Conservation (phyloP, 108 stramenopile genomes). For the Skeletonema grethae region DNA sequence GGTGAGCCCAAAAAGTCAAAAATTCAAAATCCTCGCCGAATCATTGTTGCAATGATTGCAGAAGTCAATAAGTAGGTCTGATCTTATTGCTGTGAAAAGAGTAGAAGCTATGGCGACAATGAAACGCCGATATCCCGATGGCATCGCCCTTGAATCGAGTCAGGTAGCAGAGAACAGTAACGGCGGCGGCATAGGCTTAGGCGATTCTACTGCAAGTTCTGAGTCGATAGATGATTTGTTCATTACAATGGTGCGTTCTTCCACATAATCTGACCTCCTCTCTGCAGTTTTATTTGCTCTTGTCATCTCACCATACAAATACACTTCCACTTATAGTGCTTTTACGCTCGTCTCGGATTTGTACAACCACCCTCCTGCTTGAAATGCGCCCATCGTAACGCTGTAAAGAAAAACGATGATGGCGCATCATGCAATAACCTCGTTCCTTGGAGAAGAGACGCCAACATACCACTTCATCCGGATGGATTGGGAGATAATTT, state of each 20-base stretch:
- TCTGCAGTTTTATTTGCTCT: neutral
- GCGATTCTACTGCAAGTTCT: neutral
- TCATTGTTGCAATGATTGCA: too few relatives aligned
- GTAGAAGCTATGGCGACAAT: constrained; percentile 9
- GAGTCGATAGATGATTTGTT: constrained; percentile 26
- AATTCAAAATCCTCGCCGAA: too few relatives aligned
- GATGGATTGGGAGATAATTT: constrained; percentile 57
- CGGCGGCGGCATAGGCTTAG: neutral
- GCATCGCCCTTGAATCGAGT: constrained; percentile 13
- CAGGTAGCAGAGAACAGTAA: neutral
- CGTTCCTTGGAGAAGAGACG: constrained; percentile 66
- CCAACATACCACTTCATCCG: constrained; percentile 64
- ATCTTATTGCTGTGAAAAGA: too few relatives aligned
- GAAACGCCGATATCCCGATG: constrained; percentile 18
- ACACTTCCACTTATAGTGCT: constrained; percentile 42
- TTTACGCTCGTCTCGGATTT: constrained; percentile 83
- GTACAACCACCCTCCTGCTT: constrained; percentile 78
- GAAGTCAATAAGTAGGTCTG: too few relatives aligned
- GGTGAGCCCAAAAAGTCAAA: too few relatives aligned
- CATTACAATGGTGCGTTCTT: constrained; percentile 40
- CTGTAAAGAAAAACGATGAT: constrained; percentile 13
- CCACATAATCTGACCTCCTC: neutral
- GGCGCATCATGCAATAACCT: constrained; percentile 21
- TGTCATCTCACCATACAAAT: neutral
- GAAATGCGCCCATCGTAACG: constrained; percentile 56